These are phyloP conservation scores for Chalaropsis ovoidea DNA, from an alignment of 2,329 filamentous ascomycete species.

Conservation along the genomic window DNA sequence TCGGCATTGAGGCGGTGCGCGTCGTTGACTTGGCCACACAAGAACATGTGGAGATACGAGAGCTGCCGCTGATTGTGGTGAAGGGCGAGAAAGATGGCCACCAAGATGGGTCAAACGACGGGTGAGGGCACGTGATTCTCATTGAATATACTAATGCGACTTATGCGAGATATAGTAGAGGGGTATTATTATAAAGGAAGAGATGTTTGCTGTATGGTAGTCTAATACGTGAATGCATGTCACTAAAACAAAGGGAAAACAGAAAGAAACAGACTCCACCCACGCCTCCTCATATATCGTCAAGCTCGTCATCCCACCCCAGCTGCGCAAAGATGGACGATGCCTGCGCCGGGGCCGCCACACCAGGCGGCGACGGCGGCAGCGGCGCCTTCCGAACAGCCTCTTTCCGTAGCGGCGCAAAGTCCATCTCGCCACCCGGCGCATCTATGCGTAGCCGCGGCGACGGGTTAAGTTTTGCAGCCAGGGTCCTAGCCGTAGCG, in stretches of 20 bases:
- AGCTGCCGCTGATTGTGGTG: conserved; percentile 60
- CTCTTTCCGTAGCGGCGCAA: conserved; percentile 18
- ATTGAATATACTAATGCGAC: conserved; percentile 5
- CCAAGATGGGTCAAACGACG: neutral
- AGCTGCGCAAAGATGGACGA: conserved; percentile 45
- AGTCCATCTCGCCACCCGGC: conserved; percentile 10
- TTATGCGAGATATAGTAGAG: neutral
- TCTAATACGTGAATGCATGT: conserved; percentile 14
- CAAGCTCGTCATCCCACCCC: conserved; percentile 50
- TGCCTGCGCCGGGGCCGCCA: neutral
- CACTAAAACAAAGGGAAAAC: conserved; percentile 14
- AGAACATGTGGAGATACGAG: conserved; percentile 66
- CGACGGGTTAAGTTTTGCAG: conserved; percentile 17
- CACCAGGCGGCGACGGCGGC: neutral
- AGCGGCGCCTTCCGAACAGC: neutral
- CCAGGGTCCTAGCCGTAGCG: conserved; percentile 20
- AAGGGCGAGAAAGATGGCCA: conserved; percentile 27
- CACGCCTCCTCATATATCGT: conserved; percentile 34
- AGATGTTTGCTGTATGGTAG: neutral
- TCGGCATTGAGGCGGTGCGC: conserved; percentile 60
- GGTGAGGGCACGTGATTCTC: neutral
- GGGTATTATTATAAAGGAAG: conserved; percentile 11
- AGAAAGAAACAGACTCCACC: conserved; percentile 13
- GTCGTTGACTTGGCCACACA: conserved; percentile 64
- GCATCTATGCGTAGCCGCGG: neutral